A percentile compares a stretch with the other conserved stretches of the same genome.
These are phyloP conservation scores for Lactuca saligna DNA, from an alignment of 129 eudicot species.

Conservation along the genomic window DNA sequence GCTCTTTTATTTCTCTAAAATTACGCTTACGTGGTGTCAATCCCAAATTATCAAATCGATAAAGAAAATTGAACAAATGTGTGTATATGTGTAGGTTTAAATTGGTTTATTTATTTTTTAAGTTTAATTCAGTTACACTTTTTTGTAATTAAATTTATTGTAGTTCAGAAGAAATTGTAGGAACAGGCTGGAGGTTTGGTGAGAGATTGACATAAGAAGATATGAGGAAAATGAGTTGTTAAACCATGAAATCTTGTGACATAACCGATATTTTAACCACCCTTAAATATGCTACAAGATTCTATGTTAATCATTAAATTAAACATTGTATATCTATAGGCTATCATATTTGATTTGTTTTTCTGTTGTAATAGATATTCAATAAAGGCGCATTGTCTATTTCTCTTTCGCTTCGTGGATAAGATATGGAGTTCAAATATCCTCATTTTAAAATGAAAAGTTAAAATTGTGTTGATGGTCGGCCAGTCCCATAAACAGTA, in stretches of 20 bases:
- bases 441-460: neutral
- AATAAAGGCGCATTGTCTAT: neutral
- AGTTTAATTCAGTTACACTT: neutral
- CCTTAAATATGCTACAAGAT: constrained; percentile 27
- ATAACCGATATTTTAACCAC: constrained; percentile 45
- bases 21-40: constrained; percentile 14
- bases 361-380: neutral
- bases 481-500: neutral
- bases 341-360: neutral
- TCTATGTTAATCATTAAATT: constrained; percentile 3
- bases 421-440: neutral
- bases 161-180: neutral
- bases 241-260: constrained; percentile 42
- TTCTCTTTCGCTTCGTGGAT: neutral
- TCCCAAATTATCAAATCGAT: constrained; percentile 9
- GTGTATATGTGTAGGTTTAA: neutral
- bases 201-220: constrained; percentile 35
- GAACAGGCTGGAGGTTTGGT: constrained; percentile 44
- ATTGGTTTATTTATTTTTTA: constrained; percentile 3
- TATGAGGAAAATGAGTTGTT: constrained; percentile 39
- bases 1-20: neutral
- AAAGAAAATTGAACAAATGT: constrained; percentile 4
- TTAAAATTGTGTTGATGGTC: neutral
- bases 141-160: neutral
- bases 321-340: neutral